A percentile compares a stretch with the other conserved stretches of the same genome.
Conservation (phyloP, 1,284 basidiomycete genomes). For the Sphaerobolus stellatus region DNA sequence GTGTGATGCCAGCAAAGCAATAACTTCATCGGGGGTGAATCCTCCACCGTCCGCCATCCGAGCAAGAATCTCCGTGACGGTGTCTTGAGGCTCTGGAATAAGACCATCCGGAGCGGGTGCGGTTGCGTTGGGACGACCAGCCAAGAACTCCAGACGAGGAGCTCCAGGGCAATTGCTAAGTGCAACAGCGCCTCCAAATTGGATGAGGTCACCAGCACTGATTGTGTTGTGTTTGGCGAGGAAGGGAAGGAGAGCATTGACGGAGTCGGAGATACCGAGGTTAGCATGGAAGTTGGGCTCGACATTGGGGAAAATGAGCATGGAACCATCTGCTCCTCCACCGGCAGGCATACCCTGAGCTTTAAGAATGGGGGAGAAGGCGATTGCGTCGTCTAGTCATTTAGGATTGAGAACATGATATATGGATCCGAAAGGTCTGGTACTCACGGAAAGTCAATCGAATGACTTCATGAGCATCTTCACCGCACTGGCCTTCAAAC, state of each 20-base stretch:
- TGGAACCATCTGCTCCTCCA: constrained; percentile 19
- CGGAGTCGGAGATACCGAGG: constrained; percentile 18
- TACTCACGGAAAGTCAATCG: not conserved
- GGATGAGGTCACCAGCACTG: constrained; percentile 29
- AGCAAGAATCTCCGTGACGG: constrained; percentile 12
- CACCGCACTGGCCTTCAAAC: not conserved
- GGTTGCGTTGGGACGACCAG: constrained; percentile 20
- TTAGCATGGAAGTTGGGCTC: constrained; percentile 20
- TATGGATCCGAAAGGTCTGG: not conserved
- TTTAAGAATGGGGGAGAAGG: not conserved
- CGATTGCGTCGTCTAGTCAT: constrained; percentile 5
- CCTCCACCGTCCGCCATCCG: constrained; percentile 16
- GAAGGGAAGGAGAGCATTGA: constrained; percentile 4
- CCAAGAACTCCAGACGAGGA: constrained; percentile 17
- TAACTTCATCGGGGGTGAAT: constrained; percentile 13
- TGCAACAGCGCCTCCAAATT: constrained; percentile 42
- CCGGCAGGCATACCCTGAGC: not conserved
- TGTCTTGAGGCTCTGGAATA: constrained; percentile 17
- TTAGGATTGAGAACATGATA: not conserved
- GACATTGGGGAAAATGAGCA: constrained; percentile 14
- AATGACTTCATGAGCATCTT: not conserved
- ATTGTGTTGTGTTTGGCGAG: constrained; percentile 4
- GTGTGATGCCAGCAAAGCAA: constrained; percentile 18
- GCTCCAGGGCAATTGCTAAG: constrained; percentile 20
- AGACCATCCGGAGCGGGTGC: constrained; percentile 15